phyloP scores from a whole-genome alignment of 306 rosid species.

The Prunus davidiana region DNA sequence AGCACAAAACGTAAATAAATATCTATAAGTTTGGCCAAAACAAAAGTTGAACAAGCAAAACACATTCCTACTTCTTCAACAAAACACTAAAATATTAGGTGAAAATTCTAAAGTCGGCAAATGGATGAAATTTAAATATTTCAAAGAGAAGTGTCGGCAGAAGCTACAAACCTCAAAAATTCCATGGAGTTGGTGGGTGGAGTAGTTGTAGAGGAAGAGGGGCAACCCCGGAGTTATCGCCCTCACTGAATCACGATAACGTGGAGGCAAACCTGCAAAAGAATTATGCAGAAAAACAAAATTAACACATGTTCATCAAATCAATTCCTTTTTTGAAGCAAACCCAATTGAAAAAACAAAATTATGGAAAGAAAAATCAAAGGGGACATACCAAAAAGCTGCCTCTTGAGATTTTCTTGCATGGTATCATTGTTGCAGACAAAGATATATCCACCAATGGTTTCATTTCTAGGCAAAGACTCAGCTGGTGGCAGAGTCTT shows the following conservation, averaged over 20 bases:
- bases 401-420: conserved; percentile 82
- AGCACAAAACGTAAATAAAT: not conserved
- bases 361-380: not conserved
- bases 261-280: conserved; percentile 78
- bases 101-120: not conserved
- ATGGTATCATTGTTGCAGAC: conserved; percentile 97
- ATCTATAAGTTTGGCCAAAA: not conserved
- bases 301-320: not conserved
- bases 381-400: conserved; percentile 67
- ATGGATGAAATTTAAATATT: too few species aligned
- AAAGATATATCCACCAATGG: conserved; percentile 81
- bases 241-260: conserved; percentile 85
- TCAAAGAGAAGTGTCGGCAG: not conserved
- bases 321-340: not conserved
- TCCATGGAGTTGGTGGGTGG: conserved; percentile 98
- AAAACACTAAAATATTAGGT: not conserved
- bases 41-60: not conserved
- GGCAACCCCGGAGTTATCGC: conserved; percentile 94
- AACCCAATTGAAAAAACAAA: not conserved
- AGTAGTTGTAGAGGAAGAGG: conserved; percentile 91
- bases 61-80: not conserved
- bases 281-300: not conserved
- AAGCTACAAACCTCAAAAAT: conserved; percentile 71
- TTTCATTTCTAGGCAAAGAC: conserved; percentile 72
- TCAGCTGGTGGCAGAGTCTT: conserved; percentile 85